Conservation (phyloP, 1,284 basidiomycete species). For the Vanrija sp. region DNA sequence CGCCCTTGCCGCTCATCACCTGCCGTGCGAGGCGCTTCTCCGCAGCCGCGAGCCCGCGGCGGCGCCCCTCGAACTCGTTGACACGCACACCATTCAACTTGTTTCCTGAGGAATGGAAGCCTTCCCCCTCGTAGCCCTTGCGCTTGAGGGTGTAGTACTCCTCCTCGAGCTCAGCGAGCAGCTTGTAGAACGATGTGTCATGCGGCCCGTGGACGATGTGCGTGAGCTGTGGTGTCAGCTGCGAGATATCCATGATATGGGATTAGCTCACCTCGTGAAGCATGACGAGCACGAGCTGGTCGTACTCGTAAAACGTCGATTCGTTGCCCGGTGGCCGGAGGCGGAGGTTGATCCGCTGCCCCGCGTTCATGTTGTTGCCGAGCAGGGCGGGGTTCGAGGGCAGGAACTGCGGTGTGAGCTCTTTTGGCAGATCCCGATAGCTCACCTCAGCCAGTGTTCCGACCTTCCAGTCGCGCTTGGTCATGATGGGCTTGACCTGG, state of each 20-base stretch:
- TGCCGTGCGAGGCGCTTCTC: conserved; percentile 61
- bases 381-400: conserved; percentile 68
- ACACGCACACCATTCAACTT: conserved; percentile 64
- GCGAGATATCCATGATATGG: background rate
- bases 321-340: conserved; percentile 66
- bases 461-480: conserved; percentile 70
- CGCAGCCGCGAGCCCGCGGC: conserved; percentile 67
- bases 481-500: conserved; percentile 84
- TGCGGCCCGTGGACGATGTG: conserved; percentile 85
- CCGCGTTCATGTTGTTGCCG: conserved; percentile 64
- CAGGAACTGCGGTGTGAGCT: conserved; percentile 56
- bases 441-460: conserved; percentile 68
- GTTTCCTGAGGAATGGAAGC: conserved; percentile 69
- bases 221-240: conserved; percentile 58
- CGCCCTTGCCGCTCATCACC: conserved; percentile 56
- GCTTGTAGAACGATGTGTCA: conserved; percentile 72
- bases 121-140: conserved; percentile 72
- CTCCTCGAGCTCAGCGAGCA: conserved; percentile 68
- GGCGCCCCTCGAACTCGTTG: conserved; percentile 60
- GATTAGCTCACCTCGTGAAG: conserved; percentile 67
- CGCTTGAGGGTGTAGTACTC: conserved; percentile 71
- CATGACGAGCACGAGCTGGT: conserved; percentile 71
- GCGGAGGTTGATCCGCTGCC: conserved; percentile 73
- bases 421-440: too few species aligned
- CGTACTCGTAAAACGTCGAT: conserved; percentile 69